A percentile compares a stretch with the other conserved stretches of the same genome.
Evolutionary conservation across 306 rosid species (phyloP).

Genomic region (Comarum palustre): DNA sequence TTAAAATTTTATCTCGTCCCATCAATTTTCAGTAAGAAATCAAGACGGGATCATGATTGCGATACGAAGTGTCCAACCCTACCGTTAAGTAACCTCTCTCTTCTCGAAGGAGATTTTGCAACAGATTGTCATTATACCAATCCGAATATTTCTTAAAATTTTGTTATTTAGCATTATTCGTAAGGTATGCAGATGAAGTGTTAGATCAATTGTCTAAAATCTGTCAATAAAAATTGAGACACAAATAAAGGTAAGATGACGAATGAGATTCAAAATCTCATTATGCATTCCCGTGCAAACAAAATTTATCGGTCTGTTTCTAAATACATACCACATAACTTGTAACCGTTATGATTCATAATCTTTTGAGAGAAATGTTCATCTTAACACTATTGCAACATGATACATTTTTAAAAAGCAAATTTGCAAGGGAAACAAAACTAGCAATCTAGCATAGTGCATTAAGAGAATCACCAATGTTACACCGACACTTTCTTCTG

Average conservation of each 20-base stretch:
- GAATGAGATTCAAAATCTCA: background rate
- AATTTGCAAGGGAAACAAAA: background rate
- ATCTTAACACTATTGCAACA: background rate
- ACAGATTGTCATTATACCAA: background rate
- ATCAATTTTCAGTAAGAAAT: too few species aligned
- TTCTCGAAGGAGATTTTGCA: slow-evolving; percentile 11
- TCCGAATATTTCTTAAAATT: background rate
- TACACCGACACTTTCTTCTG: slow-evolving; percentile 58
- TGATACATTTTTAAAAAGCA: background rate
- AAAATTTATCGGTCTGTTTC: background rate
- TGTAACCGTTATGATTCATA: background rate
- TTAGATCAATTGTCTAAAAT: background rate
- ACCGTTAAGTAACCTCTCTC: slow-evolving; percentile 15
- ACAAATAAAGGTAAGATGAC: rapidly evolving
- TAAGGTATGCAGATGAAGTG: background rate
- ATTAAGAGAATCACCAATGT: background rate
- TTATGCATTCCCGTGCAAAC: rapidly evolving
- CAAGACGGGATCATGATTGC: too few species aligned
- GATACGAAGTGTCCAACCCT: too few species aligned
- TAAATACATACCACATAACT: background rate
- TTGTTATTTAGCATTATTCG: background rate
- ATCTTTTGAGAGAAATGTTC: background rate
- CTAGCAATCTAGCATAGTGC: background rate
- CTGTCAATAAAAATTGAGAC: background rate
- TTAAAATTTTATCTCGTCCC: too few species aligned